Evolutionary conservation across 1,284 basidiomycete genomes (phyloP), one percentile per base, ranked within the genome.

Genomic region (Lignosus rhinocerotis): DNA sequence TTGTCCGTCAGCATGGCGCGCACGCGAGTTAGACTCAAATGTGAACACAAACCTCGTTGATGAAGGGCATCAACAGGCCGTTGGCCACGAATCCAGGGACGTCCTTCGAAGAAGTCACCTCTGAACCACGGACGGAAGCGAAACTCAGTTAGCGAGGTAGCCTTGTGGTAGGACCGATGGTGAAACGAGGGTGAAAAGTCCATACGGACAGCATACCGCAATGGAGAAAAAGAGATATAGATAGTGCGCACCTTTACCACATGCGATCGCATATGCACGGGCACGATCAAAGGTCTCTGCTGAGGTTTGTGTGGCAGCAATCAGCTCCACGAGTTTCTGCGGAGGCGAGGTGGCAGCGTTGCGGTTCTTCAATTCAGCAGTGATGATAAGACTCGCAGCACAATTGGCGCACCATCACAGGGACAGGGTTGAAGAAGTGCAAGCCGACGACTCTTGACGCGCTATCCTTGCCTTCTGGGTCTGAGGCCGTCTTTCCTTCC

Each of bases 401-500:
- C 21, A 11, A 14, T 25, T 62, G 51, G 69, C 80, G 58, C 66
- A 90, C 90, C 94, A 97, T 97, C 41, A 95, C 90, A 5, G 93
- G 93, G 3, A 96, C 94, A 4, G 95, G 95, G 72, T 98, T 97
- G 79, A 98, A 97, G 78, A 96, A 97, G 75, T 97, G 95, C 44
- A 96, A 77, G 12, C 94, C 90, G 57, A 93, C 89, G 43, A 93
- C 90, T 51, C 90, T 80, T 39, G 83, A 78, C 7, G 91, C 82
- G 60, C 78, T 85, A 61, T 75, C 76, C 69, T 82, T 83, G 2
- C 86, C 90, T 66, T 82, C 78, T 44, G 82, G 82, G 55, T 85
- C 86, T 1, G 88, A 79, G 12, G 86, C 77, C 55, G 75, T 79
- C 43, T 79, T 70, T 44, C 81, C 84, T 61, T 79, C 74, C 0